Base-by-base conservation (phyloP, 768 basidiomycete species). In the Amanita phalloides region DNA sequence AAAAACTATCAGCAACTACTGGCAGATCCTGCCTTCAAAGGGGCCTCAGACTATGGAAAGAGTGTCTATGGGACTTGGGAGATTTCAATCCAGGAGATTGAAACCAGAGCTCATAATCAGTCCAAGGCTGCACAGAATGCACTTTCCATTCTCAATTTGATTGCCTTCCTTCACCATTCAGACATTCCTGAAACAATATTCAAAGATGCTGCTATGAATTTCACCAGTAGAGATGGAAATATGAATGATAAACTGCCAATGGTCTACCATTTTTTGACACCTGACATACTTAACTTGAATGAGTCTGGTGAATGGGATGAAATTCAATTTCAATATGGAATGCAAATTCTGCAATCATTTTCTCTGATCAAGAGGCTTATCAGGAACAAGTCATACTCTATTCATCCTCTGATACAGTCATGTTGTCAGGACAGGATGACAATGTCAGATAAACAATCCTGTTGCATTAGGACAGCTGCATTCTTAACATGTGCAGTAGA, bases 61-160 rank as follows among this genome's bases (percentile, higher is more conserved):
- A 53, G 59, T 47, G 54, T 57, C 1, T 57, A 60, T 53, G 54
- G 54, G 26, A 58, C 59, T 20, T 60, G 59, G 58, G 58, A 60
- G 6, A 10, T 60, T 17, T 60, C 60, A 51, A 51, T 57, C 17
- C 3, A 52, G 23, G 54, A 45, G 20, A 55, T 61, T 42, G 42
- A 58, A 54, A 25, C 37, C 3, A 54, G 46, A 28, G 54, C 56
- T 25, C 13, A 20, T 14, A 14, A 25, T 14, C 21, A 28, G 17
- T 20, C 41, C 6, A 28, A 55, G 28, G 45, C 35, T 20, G 57
- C 58, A n/a, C 33, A 59, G 23, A 49, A 6, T 48, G 60, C 60
- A 11, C 43, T 61, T 55, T 48, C 58, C 32, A 50, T 59, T n/a
- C 48, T 56, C 25, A 56, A 42, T 3, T 11, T 42, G 14, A 56